phyloP scores from a whole-genome alignment of 805 yeast genomes.

The Metschnikowia cerradonensis region DNA sequence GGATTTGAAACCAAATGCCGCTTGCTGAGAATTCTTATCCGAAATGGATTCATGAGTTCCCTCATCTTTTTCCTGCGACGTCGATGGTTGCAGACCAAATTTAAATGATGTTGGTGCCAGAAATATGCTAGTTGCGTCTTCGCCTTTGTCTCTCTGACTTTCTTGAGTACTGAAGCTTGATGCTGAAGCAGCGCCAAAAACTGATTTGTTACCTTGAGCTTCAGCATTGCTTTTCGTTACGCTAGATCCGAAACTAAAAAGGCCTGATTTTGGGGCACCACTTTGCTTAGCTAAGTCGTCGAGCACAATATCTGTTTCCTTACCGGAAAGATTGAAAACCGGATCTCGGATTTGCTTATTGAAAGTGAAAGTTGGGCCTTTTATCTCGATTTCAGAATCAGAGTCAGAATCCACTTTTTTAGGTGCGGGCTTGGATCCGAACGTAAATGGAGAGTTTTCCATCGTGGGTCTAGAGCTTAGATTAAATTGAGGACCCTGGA shows the following conservation, averaged over 20 bases:
- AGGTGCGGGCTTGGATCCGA: slow-evolving; percentile 27
- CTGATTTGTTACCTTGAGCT: background rate
- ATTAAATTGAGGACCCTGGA: slow-evolving; percentile 37
- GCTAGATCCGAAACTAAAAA: background rate
- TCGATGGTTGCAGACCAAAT: background rate
- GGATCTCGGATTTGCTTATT: slow-evolving; percentile 34
- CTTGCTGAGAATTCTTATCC: background rate
- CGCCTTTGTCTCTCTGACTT: background rate
- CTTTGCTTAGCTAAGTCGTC: background rate
- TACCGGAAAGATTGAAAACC: slow-evolving; percentile 23
- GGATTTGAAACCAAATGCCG: background rate
- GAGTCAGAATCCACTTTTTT: slow-evolving; percentile 45
- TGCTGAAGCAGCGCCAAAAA: background rate
- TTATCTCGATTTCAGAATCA: slow-evolving; percentile 60
- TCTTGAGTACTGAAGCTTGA: background rate
- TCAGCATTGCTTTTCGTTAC: background rate
- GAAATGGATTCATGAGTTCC: background rate
- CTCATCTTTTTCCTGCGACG: background rate
- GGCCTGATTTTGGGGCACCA: background rate
- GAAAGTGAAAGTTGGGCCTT: slow-evolving; percentile 66
- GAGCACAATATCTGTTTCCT: background rate
- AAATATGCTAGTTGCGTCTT: background rate
- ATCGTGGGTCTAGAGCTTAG: slow-evolving; percentile 24
- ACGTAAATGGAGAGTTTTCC: slow-evolving; percentile 37
- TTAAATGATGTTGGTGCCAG: background rate